Evolutionary conservation across 208 protist species (phyloP), one percentile per base, ranked within the genome.

Genomic region (Herpetomonas tarakana): DNA sequence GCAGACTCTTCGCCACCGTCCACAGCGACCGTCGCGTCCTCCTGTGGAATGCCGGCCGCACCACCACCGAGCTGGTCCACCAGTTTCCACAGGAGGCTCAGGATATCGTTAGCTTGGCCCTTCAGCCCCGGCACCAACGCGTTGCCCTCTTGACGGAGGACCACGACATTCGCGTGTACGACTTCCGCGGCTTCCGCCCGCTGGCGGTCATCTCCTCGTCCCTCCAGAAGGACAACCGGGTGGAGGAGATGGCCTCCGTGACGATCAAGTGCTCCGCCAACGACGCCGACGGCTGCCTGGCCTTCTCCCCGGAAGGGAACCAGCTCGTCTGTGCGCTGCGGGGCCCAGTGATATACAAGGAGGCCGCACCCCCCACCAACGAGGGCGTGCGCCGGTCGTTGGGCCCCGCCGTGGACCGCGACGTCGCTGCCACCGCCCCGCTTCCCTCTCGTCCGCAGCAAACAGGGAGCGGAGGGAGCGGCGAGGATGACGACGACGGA

Each of bases 61-160:
- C 76, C 52, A 58, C 54, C 7, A 75, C 72, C 2, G 88, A 94
- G 63, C 60, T 85, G n/a, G 50, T 83, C 0, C 79, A 87, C 54
- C 65, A 78, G 49, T 87, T 81, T 61, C 84, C 88, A 21, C 79
- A 89, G 41, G 82, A 94, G 63, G 72, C 82, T 16, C 84, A 91
- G 56, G 88, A 91, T 67, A 81, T 94, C 21, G 55, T 89, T 30
- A 76, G 74, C 58, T 68, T 77, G 19, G 77, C 77, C 49, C 81
- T 94, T 52, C 52, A 87, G 31, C 61, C 71, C 16, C 45, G 55
- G n/a, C 64, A 62, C 26, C 58, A 81, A 26, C 81, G 76, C 47
- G 58, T 94, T 22, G 81, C 79, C 16, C 52, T 94, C 7, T 68
- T 94, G 9, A 70, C 76, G 39, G 65, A 73, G 0, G 81, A 94